Conservation (phyloP, 768 basidiomycete species). For the Panellus pusillus region DNA sequence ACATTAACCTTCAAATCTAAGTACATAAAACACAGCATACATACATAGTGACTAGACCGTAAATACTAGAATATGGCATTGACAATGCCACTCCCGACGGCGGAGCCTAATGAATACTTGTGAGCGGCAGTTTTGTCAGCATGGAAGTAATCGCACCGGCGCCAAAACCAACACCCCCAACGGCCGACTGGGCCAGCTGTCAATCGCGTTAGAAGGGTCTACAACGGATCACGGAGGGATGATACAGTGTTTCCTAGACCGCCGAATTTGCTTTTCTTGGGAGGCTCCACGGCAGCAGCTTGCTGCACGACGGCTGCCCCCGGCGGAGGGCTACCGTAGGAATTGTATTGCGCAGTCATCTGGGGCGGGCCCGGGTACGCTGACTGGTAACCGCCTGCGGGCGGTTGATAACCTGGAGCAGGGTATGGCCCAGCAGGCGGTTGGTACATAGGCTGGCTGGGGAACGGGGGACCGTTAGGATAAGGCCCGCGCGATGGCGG, state of each 20-base stretch:
- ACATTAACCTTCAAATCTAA: too few species aligned
- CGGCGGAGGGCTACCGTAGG: conserved; percentile 12
- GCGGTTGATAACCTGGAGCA: neutral
- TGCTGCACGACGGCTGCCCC: conserved; percentile 9
- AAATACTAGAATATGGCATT: conserved; percentile 45
- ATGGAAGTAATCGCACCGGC: conserved; percentile 50
- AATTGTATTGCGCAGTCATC: neutral
- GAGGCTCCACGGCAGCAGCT: conserved; percentile 22
- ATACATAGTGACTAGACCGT: neutral
- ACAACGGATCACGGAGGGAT: neutral
- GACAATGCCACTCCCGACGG: conserved; percentile 44
- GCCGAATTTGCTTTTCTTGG: conserved; percentile 55
- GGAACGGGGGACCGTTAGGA: conserved; percentile 9
- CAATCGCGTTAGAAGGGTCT: conserved; percentile 3
- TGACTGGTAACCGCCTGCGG: conserved; percentile 4
- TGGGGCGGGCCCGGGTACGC: conserved; percentile 12
- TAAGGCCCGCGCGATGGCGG: conserved; percentile 8
- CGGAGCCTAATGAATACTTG: conserved; percentile 36
- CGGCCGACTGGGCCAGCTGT: conserved; percentile 54
- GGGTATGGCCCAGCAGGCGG: conserved; percentile 2
- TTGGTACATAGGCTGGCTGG: conserved; percentile 11
- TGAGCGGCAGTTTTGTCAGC: neutral
- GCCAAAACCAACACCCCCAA: conserved; percentile 73
- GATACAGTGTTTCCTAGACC: conserved; percentile 50
- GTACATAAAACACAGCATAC: neutral